Percentiles rank a stretch among this genome's conserved stretches.
Conservation (phyloP, 176 grass and related monocot species). For the Triticum timopheevii region DNA sequence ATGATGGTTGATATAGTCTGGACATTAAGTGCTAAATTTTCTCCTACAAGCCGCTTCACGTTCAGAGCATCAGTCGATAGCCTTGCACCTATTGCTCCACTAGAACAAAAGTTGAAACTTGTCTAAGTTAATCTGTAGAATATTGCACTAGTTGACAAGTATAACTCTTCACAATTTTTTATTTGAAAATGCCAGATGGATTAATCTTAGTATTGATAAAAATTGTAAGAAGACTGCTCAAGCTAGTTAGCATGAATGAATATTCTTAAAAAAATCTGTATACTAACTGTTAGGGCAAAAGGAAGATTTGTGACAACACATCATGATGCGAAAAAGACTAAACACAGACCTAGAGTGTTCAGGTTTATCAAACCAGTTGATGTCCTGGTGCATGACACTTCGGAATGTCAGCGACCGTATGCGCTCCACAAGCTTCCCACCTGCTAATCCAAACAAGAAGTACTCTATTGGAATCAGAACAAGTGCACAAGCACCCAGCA, state of each 20-base stretch:
- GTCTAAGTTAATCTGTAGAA: background rate
- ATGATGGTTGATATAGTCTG: slow-evolving; percentile 56
- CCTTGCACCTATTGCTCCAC: slow-evolving; percentile 74
- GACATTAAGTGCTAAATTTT: slow-evolving; percentile 68
- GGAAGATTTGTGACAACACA: background rate
- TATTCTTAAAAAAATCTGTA: background rate
- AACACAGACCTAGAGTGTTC: slow-evolving; percentile 63
- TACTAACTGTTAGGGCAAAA: background rate
- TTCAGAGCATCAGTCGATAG: slow-evolving; percentile 76
- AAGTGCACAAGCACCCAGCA: slow-evolving; percentile 39
- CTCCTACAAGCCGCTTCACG: slow-evolving; percentile 73
- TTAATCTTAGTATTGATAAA: slow-evolving; percentile 3
- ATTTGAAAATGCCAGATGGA: background rate
- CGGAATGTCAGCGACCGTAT: slow-evolving; percentile 61
- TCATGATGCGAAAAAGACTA: background rate
- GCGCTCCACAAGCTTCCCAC: slow-evolving; percentile 73
- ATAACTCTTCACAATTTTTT: background rate
- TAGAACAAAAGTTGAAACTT: slow-evolving; percentile 36
- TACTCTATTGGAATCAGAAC: slow-evolving; percentile 52
- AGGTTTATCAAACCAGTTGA: slow-evolving; percentile 86
- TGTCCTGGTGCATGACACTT: slow-evolving; percentile 71
- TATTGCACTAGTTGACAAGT: background rate
- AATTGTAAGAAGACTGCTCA: background rate
- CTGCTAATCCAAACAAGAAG: slow-evolving; percentile 75
- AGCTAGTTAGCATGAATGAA: background rate